Percentiles rank a stretch among this genome's conserved stretches.
Conservation (phyloP, 805 yeast genomes). For the Barnettozyma californica region DNA sequence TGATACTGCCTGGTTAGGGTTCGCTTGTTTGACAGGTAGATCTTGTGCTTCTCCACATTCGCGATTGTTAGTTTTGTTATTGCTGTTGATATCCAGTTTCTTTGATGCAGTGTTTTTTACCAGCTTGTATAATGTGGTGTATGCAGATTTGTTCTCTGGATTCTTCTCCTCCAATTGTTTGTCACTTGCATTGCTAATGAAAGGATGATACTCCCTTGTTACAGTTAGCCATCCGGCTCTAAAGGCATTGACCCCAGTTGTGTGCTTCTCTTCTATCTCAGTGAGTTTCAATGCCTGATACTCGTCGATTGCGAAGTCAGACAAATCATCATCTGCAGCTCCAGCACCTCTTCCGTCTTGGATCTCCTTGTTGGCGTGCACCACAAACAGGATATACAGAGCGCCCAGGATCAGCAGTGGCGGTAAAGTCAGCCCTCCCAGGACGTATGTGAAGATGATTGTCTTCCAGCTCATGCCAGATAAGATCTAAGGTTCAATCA, state of each 20-base stretch:
- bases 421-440: constrained; percentile 80
- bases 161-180: constrained; percentile 27
- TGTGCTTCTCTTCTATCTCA: constrained; percentile 52
- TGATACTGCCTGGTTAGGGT: constrained; percentile 20
- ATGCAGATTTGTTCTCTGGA: constrained; percentile 42
- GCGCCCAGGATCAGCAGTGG: constrained; percentile 46
- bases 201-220: constrained; percentile 67
- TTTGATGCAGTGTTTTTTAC: constrained; percentile 33
- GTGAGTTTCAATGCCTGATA: constrained; percentile 49
- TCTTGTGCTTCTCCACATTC: neutral
- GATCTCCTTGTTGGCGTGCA: constrained; percentile 23
- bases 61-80: constrained; percentile 5
- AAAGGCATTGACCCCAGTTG: constrained; percentile 58
- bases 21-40: constrained; percentile 8
- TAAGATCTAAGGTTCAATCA: too few relatives aligned
- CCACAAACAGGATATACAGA: constrained; percentile 33
- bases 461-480: constrained; percentile 17
- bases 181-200: constrained; percentile 33
- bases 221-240: constrained; percentile 79
- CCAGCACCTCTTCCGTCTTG: constrained; percentile 24
- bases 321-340: constrained; percentile 19
- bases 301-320: constrained; percentile 21
- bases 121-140: constrained; percentile 53
- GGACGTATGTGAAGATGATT: constrained; percentile 42
- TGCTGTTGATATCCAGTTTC: constrained; percentile 3